Evolutionary conservation across 2,329 filamentous ascomycete species (phyloP).

Genomic region (Apiospora arundinis): DNA sequence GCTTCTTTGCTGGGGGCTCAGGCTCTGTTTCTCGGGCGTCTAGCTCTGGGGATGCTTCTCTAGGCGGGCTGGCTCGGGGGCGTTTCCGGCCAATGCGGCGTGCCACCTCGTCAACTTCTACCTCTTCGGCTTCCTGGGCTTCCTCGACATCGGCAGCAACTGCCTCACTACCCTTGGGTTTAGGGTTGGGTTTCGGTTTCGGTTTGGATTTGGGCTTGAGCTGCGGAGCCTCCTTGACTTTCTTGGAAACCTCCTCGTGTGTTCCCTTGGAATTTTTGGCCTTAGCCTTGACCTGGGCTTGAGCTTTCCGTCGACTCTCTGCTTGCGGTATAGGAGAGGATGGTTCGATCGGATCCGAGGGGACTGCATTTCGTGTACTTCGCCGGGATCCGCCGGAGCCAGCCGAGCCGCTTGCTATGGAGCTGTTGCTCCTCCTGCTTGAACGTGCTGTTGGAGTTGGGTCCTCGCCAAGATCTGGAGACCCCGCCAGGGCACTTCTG

Average conservation of each 20-base stretch:
- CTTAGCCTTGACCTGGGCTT: slow-evolving; percentile 22
- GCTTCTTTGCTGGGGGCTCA: slow-evolving; percentile 42
- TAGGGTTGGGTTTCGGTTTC: slow-evolving; percentile 21
- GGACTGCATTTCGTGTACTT: slow-evolving; percentile 29
- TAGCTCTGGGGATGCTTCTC: slow-evolving; percentile 49
- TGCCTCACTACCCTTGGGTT: slow-evolving; percentile 18
- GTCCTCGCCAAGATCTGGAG: slow-evolving; percentile 28
- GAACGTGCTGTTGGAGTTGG: slow-evolving; percentile 31
- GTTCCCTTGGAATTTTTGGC: background rate
- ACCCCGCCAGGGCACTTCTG: slow-evolving; percentile 29
- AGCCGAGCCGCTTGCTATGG: slow-evolving; percentile 30
- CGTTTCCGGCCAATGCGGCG: slow-evolving; percentile 50
- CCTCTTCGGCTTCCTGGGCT: slow-evolving; percentile 51
- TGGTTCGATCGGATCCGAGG: slow-evolving; percentile 28
- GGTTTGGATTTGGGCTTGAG: slow-evolving; percentile 23
- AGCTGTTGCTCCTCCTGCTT: slow-evolving; percentile 32
- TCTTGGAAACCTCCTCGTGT: slow-evolving; percentile 35
- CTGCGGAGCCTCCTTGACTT: slow-evolving; percentile 24
- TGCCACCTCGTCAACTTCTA: slow-evolving; percentile 51
- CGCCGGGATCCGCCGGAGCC: slow-evolving; percentile 34
- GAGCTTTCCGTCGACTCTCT: slow-evolving; percentile 25
- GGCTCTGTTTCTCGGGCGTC: slow-evolving; percentile 44
- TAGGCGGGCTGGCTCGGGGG: slow-evolving; percentile 44
- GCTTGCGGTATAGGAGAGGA: slow-evolving; percentile 35
- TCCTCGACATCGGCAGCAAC: slow-evolving; percentile 30